These are phyloP conservation scores for Penicillium mononematosum DNA, from an alignment of 495 filamentous ascomycete species.

Conservation along the genomic window DNA sequence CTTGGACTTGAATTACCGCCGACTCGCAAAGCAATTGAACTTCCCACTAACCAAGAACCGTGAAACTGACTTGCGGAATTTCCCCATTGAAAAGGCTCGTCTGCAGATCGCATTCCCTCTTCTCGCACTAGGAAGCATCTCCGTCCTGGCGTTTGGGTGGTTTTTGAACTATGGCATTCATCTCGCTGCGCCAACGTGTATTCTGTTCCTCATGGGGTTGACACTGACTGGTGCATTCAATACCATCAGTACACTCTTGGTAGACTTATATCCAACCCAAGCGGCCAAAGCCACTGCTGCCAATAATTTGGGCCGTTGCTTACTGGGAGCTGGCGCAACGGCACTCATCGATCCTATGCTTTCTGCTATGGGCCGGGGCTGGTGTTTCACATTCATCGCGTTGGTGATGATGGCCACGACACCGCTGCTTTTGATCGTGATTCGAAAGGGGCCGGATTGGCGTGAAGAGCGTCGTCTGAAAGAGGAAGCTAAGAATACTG, in stretches of 20 bases:
- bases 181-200: conserved; percentile 46
- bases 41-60: conserved; percentile 51
- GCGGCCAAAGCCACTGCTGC: conserved; percentile 67
- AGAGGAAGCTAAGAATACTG: conserved; percentile 19
- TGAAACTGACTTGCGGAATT: conserved; percentile 52
- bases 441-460: conserved; percentile 48
- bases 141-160: conserved; percentile 43
- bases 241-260: conserved; percentile 57
- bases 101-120: conserved; percentile 49
- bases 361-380: conserved; percentile 61
- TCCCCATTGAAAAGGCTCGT: conserved; percentile 65
- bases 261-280: conserved; percentile 62
- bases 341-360: conserved; percentile 67
- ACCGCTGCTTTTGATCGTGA: conserved; percentile 51
- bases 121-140: conserved; percentile 38
- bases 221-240: conserved; percentile 57
- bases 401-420: conserved; percentile 51
- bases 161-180: conserved; percentile 36
- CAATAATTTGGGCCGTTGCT: conserved; percentile 67
- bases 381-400: conserved; percentile 68
- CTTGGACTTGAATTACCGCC: conserved; percentile 50
- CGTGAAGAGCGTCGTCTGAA: conserved; percentile 41
- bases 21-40: conserved; percentile 36
- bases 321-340: conserved; percentile 65
- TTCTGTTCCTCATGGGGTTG: conserved; percentile 61